phyloP scores from a whole-genome alignment of 2,329 filamentous ascomycete genomes.

The Pezicula neosporulosa region DNA sequence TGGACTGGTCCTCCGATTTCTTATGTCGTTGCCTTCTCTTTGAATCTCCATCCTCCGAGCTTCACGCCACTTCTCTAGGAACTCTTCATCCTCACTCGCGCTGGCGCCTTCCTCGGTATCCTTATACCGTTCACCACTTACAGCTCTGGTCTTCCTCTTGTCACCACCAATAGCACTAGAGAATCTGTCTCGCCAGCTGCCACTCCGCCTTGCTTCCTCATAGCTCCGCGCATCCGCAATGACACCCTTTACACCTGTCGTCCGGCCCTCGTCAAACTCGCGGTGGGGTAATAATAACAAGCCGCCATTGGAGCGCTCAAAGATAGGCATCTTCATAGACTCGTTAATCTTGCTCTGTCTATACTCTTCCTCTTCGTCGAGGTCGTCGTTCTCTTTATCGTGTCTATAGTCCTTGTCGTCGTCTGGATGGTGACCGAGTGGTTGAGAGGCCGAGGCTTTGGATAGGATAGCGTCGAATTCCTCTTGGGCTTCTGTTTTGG shows the following conservation, averaged over 20 bases:
- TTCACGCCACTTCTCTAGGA: constrained; percentile 83
- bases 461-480: constrained; percentile 62
- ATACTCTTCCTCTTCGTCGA: constrained; percentile 40
- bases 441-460: constrained; percentile 41
- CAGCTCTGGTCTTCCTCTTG: constrained; percentile 15
- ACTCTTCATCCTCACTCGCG: constrained; percentile 65
- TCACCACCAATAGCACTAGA: constrained; percentile 43
- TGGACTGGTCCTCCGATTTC: constrained; percentile 69
- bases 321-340: constrained; percentile 61
- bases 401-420: constrained; percentile 54
- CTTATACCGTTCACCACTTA: constrained; percentile 11
- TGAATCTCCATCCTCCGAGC: constrained; percentile 75
- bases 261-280: constrained; percentile 63
- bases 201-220: constrained; percentile 56
- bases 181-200: constrained; percentile 35
- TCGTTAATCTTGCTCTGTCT: constrained; percentile 49
- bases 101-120: constrained; percentile 27
- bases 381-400: constrained; percentile 51
- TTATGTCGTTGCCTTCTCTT: constrained; percentile 52
- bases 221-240: constrained; percentile 80
- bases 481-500: constrained; percentile 58
- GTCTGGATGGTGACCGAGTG: constrained; percentile 39
- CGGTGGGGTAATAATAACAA: constrained; percentile 53
- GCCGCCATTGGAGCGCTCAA: constrained; percentile 44
- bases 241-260: constrained; percentile 82